These are phyloP conservation scores for Dovyalis caffra DNA, from an alignment of 345 rosid genomes.

Conservation along the genomic window DNA sequence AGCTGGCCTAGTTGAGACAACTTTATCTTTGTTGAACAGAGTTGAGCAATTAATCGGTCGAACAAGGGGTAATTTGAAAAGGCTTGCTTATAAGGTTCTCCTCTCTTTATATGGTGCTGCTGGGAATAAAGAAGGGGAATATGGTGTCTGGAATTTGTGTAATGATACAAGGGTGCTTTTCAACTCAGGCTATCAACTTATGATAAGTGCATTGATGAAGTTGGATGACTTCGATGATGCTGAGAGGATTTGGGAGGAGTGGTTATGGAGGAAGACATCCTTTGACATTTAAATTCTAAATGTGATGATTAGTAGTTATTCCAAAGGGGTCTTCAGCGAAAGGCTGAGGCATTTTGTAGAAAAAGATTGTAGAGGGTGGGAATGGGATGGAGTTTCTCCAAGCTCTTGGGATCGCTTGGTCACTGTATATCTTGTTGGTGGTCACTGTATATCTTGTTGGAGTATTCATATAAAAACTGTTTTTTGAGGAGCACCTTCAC, in stretches of 20 bases:
- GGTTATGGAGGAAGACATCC: constrained; percentile 35
- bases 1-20: too few relatives aligned
- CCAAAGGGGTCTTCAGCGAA: constrained; percentile 44
- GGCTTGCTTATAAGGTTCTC: too few relatives aligned
- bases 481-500: too few relatives aligned
- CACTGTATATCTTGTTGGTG: constrained; percentile 25
- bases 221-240: constrained; percentile 48
- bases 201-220: constrained; percentile 50
- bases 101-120: constrained; percentile 33
- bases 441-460: constrained; percentile 41
- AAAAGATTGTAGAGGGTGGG: constrained; percentile 25
- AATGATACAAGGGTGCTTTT: constrained; percentile 34
- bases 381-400: constrained; percentile 23
- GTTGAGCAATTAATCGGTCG: too few relatives aligned
- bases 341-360: constrained; percentile 48
- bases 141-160: constrained; percentile 49
- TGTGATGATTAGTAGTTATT: constrained; percentile 25
- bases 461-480: too few relatives aligned
- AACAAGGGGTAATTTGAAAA: too few relatives aligned
- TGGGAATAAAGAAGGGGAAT: constrained; percentile 44
- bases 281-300: constrained; percentile 45
- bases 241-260: constrained; percentile 48
- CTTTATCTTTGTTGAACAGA: too few relatives aligned
- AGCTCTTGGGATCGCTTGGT: constrained; percentile 41
- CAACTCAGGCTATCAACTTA: constrained; percentile 43